Conservation (phyloP, 2,329 filamentous ascomycete species). For the Fusarium sp. region DNA sequence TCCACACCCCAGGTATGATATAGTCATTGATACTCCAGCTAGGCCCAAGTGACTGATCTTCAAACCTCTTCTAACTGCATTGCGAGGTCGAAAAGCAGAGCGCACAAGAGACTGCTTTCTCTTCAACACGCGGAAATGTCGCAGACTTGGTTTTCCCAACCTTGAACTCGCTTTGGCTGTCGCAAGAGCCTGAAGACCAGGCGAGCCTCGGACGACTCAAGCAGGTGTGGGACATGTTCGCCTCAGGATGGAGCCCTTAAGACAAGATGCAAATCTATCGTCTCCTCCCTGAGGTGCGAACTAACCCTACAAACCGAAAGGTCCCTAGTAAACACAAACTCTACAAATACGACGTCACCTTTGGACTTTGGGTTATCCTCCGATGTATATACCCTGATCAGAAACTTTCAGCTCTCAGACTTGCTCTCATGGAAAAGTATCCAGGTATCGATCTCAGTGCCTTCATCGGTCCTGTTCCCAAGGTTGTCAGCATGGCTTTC, state of each 20-base stretch:
- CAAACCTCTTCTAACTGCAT: not conserved
- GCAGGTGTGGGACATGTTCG: not conserved
- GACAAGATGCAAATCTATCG: not conserved
- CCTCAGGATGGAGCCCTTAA: not conserved
- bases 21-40: too few species aligned
- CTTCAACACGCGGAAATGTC: not conserved
- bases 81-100: not conserved
- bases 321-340: conserved; percentile 8
- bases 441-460: not conserved
- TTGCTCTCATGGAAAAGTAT: not conserved
- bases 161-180: not conserved
- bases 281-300: not conserved
- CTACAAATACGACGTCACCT: not conserved
- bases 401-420: not conserved
- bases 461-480: not conserved
- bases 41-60: not conserved
- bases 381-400: conserved; percentile 2
- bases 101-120: not conserved
- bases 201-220: conserved; percentile 1
- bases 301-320: not conserved
- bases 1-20: not conserved
- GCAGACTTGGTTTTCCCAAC: not conserved
- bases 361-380: conserved; percentile 14
- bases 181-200: conserved; percentile 8
- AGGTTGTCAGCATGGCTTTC: too few species aligned